Evolutionary conservation across 2,329 filamentous ascomycete species (phyloP).

Genomic region (Xylogone sp.): DNA sequence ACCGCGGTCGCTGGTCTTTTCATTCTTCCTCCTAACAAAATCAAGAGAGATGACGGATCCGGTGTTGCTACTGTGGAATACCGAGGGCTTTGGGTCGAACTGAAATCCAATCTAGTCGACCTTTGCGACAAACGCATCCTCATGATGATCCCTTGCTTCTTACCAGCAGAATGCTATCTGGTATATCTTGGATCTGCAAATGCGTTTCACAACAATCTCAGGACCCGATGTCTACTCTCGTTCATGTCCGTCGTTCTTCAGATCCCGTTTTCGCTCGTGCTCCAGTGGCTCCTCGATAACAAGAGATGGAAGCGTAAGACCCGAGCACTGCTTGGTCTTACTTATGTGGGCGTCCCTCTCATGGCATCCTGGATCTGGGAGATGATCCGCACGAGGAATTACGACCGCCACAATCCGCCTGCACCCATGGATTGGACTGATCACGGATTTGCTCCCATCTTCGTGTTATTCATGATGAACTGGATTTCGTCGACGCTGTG

Average conservation of each 20-base stretch:
- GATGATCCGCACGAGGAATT: constrained; percentile 20
- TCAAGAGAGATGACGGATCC: constrained; percentile 25
- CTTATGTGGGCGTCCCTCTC: constrained; percentile 19
- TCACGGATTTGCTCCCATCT: constrained; percentile 18
- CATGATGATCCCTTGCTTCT: constrained; percentile 7
- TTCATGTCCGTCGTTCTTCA: constrained; percentile 29
- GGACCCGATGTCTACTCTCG: constrained; percentile 25
- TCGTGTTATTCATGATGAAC: constrained; percentile 21
- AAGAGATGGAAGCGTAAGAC: constrained; percentile 7
- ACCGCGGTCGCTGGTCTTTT: constrained; percentile 12
- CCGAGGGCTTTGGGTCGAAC: constrained; percentile 21
- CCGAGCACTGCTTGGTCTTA: constrained; percentile 18
- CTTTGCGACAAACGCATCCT: constrained; percentile 21
- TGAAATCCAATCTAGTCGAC: constrained; percentile 24
- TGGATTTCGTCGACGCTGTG: constrained; percentile 21
- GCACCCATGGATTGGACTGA: constrained; percentile 22
- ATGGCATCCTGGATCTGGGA: constrained; percentile 27
- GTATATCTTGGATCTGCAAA: constrained; percentile 32
- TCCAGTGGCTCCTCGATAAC: constrained; percentile 18
- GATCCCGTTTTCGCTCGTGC: constrained; percentile 23
- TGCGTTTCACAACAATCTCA: constrained; percentile 25
- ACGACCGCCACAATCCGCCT: constrained; percentile 17
- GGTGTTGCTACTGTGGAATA: constrained; percentile 22
- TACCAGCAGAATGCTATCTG: constrained; percentile 26
- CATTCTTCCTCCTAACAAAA: constrained; percentile 18